Conservation (phyloP, 2,329 filamentous ascomycete genomes). For the Fragosphaeria purpurea region DNA sequence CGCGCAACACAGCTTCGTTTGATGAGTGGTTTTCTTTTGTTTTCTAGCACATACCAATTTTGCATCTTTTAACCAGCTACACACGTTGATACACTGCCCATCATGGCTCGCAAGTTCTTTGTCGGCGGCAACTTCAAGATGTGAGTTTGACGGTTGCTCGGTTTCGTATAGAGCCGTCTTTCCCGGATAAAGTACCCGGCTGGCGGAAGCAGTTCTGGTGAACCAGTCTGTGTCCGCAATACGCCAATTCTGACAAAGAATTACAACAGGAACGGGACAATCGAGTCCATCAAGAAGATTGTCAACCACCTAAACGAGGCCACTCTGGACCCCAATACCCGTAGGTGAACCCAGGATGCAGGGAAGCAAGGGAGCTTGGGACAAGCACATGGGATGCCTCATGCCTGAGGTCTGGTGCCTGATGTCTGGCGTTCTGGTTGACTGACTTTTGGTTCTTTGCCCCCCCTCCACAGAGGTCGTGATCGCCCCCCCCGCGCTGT, state of each 20-base stretch:
- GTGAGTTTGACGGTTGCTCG: slow-evolving; percentile 40
- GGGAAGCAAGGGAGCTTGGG: neutral
- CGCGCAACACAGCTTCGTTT: neutral
- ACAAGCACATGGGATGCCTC: neutral
- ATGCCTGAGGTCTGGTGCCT: too few species aligned
- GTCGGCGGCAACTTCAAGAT: slow-evolving; percentile 99
- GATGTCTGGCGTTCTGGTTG: slow-evolving; percentile 1
- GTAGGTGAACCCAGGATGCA: slow-evolving; percentile 35
- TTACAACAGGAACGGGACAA: slow-evolving; percentile 76
- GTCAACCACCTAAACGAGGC: slow-evolving; percentile 81
- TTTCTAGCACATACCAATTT: neutral
- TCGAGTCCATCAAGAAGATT: slow-evolving; percentile 83
- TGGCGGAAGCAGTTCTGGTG: too few species aligned
- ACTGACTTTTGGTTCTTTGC: neutral
- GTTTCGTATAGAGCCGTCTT: too few species aligned
- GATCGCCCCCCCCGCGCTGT: slow-evolving; percentile 80
- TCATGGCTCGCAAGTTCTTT: slow-evolving; percentile 92
- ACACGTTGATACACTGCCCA: slow-evolving; percentile 30
- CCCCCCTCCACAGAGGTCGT: slow-evolving; percentile 65
- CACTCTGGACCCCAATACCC: slow-evolving; percentile 63
- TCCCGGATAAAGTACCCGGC: too few species aligned
- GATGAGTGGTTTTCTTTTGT: neutral
- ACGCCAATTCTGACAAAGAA: too few species aligned
- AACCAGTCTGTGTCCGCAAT: too few species aligned
- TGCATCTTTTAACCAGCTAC: neutral